Base-by-base conservation (phyloP, 208 protist species). In the Acanthamoeba quina region DNA sequence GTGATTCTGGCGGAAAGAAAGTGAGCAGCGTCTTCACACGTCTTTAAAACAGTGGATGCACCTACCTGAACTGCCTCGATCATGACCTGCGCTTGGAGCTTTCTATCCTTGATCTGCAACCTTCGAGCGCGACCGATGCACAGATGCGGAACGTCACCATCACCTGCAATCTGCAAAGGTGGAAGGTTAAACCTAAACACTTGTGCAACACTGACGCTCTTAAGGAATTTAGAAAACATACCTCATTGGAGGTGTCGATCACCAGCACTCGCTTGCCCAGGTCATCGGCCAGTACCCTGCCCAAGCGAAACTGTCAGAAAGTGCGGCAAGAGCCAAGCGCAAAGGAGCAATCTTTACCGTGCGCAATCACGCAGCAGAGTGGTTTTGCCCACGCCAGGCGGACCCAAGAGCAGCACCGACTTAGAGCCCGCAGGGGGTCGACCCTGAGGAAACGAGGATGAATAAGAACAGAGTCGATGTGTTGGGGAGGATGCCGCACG, bases 381-480 rank as follows among this genome's bases (percentile, higher is more conserved):
- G 5, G 93, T 95, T 70, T 95, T 95, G 26, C 93, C 93, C 29
- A 80, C 78, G 13, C 93, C 93, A 62, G 93, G 93, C 34, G 56
- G 93, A 15, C 93, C 93, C 68, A 95, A 31, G 13, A 95, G 78
- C 26, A 95, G 83, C 3, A 95, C 7, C 19, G 72, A 82, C 24
- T 66, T 90, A 9, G 60, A 56, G 5, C 34, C 56, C 19, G 58
- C 9, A n/a, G 49, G 15, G 3, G 9, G 9, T 17, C 29, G 82
- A 44, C 10, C 54, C 49, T 90, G n/a, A 15, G 26, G 7, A 11
- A 54, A 4, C 49, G 11, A 54, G 7, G 11, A 11, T 54, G 49
- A 54, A 11, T 54, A n/a, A n/a, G n/a, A n/a, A n/a, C n/a, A n/a
- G n/a, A n/a, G n/a, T n/a, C n/a, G n/a, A n/a, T n/a, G n/a, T 54